Percentiles rank a stretch among this genome's conserved stretches.
Evolutionary conservation across 768 basidiomycete species (phyloP).

Genomic region (Brasilioporus rufonigricans): DNA sequence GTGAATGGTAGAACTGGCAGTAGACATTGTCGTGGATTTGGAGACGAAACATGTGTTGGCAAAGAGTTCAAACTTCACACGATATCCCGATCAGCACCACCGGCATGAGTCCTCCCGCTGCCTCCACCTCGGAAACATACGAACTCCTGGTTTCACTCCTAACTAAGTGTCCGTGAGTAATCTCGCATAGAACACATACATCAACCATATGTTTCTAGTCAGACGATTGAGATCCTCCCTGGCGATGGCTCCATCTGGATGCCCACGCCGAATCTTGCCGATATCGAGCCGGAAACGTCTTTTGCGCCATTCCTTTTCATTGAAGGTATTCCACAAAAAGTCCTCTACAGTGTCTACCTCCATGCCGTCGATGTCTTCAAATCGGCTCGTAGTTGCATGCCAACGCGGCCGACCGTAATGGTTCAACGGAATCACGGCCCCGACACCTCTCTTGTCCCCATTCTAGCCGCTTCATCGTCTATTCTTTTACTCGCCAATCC

Average conservation of each 20-base stretch:
- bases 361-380: slow-evolving; percentile 39
- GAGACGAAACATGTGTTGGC: too few relatives aligned
- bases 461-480: slow-evolving; percentile 36
- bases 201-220: slow-evolving; percentile 10
- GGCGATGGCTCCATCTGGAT: slow-evolving; percentile 52
- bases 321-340: slow-evolving; percentile 60
- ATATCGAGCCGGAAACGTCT: slow-evolving; percentile 15
- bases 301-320: slow-evolving; percentile 51
- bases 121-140: slow-evolving; percentile 10
- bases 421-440: not conserved
- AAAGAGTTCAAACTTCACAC: not conserved
- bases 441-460: slow-evolving; percentile 9
- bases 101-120: not conserved
- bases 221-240: slow-evolving; percentile 62
- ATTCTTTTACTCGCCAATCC: slow-evolving; percentile 66
- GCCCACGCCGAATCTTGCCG: slow-evolving; percentile 2
- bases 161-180: slow-evolving; percentile 27
- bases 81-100: not conserved
- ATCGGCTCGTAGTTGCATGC: slow-evolving; percentile 18
- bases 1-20: too few relatives aligned
- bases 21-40: too few relatives aligned
- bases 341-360: slow-evolving; percentile 52
- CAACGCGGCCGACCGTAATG: too few relatives aligned
- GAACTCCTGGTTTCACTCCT: slow-evolving; percentile 25
- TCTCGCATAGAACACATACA: not conserved